Conservation (phyloP, 139 green algal species). For the Tetradesmus obliquus region DNA sequence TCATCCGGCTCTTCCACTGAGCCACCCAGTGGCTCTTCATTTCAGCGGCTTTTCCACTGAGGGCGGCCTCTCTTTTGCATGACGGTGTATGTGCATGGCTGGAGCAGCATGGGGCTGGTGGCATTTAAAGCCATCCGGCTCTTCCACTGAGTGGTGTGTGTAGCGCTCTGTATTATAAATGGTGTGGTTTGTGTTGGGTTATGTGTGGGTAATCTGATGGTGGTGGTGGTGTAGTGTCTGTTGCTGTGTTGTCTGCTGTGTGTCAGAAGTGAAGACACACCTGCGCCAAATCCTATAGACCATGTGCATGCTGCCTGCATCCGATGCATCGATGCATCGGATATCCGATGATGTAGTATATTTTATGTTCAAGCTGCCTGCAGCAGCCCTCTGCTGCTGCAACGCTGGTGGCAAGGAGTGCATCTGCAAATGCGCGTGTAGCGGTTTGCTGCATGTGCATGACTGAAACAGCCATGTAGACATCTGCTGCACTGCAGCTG, state of each 20-base stretch:
- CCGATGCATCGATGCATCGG: too few species aligned
- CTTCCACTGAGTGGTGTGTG: background rate
- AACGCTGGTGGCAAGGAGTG: background rate
- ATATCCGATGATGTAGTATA: background rate
- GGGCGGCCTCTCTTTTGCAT: too few species aligned
- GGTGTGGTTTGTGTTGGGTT: background rate
- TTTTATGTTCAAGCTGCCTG: background rate
- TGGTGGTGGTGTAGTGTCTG: background rate
- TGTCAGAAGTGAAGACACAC: background rate
- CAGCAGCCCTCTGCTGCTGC: background rate
- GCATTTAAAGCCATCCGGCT: slow-evolving; percentile 63
- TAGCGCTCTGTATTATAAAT: background rate
- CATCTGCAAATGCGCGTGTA: background rate
- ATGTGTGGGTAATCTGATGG: background rate
- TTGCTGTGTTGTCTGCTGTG: background rate
- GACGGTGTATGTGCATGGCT: too few species aligned
- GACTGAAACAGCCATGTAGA: background rate
- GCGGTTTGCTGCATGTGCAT: background rate
- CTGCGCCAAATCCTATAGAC: too few species aligned
- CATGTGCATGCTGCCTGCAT: background rate
- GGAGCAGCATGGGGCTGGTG: too few species aligned
- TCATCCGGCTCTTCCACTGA: slow-evolving; percentile 49
- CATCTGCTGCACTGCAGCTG: too few species aligned
- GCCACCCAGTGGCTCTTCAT: too few species aligned
- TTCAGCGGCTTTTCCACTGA: too few species aligned